Evolutionary conservation across 257 asterid genomes (phyloP).

Genomic region (Ophiorrhiza pumila): DNA sequence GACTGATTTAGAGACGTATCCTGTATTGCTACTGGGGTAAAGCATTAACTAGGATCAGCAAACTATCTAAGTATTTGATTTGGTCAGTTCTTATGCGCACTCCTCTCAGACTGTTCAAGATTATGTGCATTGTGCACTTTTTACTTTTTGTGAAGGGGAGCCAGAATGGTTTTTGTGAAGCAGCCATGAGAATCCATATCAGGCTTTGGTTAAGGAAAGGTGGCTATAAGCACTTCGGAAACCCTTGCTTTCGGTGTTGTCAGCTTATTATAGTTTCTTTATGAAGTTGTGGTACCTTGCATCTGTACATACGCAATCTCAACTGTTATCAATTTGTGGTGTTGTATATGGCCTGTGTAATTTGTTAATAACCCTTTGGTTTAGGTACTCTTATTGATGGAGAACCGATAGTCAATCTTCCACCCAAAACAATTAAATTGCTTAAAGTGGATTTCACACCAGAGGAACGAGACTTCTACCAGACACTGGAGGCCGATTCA

Average conservation of each 20-base stretch:
- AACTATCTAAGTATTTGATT: not conserved
- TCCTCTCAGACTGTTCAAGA: not conserved
- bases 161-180: not conserved
- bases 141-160: not conserved
- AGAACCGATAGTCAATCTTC: conserved; percentile 82
- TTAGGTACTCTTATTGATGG: conserved; percentile 82
- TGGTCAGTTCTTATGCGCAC: not conserved
- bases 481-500: conserved; percentile 83
- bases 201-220: not conserved
- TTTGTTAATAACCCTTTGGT: conserved; percentile 21
- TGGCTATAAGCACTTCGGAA: not conserved
- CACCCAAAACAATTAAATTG: conserved; percentile 77
- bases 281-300: not conserved
- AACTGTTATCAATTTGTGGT: not conserved
- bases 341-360: conserved; percentile 18
- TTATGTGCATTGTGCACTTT: not conserved
- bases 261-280: not conserved
- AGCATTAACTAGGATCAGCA: not conserved
- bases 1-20: not conserved
- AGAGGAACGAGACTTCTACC: conserved; percentile 81
- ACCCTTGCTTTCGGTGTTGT: too few relatives aligned
- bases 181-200: not conserved
- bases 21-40: not conserved
- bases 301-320: not conserved
- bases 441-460: conserved; percentile 73